Evolutionary conservation across 2,329 filamentous ascomycete genomes (phyloP).

Genomic region (Aspergillus amoenus): DNA sequence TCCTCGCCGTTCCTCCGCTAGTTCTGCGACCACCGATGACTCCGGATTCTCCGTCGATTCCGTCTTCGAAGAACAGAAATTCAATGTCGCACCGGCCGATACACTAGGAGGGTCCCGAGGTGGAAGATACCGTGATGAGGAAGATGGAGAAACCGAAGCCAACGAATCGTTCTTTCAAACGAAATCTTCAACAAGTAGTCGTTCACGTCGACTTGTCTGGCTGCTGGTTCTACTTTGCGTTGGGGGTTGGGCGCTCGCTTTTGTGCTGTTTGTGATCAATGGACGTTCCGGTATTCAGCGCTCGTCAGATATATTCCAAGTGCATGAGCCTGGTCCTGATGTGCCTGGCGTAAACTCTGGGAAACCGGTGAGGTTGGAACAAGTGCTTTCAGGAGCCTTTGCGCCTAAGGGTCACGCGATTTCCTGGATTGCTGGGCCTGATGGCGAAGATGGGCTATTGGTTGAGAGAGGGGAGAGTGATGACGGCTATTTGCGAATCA

Average conservation of each 20-base stretch:
- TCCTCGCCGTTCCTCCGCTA: constrained; percentile 23
- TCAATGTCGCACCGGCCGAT: constrained; percentile 11
- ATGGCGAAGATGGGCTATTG: constrained; percentile 71
- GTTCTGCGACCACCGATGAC: constrained; percentile 33
- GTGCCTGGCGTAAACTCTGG: constrained; percentile 35
- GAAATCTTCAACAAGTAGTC: constrained; percentile 22
- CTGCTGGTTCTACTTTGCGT: constrained; percentile 41
- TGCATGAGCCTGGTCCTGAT: constrained; percentile 29
- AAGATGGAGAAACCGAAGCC: constrained; percentile 30
- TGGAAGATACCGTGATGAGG: constrained; percentile 36
- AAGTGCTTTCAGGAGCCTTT: constrained; percentile 43
- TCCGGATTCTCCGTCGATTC: constrained; percentile 36
- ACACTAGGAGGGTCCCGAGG: constrained; percentile 9
- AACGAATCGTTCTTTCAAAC: constrained; percentile 27
- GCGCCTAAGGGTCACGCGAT: constrained; percentile 39
- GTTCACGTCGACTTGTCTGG: constrained; percentile 42
- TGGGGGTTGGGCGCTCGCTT: constrained; percentile 46
- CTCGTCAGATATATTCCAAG: constrained; percentile 23
- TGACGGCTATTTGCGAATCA: constrained; percentile 75
- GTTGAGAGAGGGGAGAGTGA: constrained; percentile 64
- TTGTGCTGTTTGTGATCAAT: constrained; percentile 43
- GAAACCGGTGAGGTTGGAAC: constrained; percentile 44
- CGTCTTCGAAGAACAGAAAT: constrained; percentile 28
- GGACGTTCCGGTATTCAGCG: constrained; percentile 34
- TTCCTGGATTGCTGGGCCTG: constrained; percentile 49